Percentiles rank a stretch among this genome's conserved stretches.
Evolutionary conservation across 371 early-diverging fungal genomes (phyloP).

Genomic region (Apophysomyces variabilis): DNA sequence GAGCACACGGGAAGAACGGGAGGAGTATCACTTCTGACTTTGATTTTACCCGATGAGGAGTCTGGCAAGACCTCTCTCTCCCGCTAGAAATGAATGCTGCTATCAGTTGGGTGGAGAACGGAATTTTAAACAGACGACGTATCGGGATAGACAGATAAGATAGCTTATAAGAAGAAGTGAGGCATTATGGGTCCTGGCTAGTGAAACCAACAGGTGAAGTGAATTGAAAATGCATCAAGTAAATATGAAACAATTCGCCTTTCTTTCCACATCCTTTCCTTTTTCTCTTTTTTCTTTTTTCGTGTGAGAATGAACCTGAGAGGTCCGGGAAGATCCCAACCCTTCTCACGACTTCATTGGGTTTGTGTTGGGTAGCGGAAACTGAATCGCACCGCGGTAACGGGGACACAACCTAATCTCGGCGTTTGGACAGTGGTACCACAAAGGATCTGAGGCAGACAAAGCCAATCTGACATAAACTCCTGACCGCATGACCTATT

Average conservation of each 20-base stretch:
- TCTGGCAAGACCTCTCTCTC: neutral
- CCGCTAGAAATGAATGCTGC: neutral
- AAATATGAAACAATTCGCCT: too few relatives aligned
- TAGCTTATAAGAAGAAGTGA: too few relatives aligned
- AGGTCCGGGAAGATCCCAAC: neutral
- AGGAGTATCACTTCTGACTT: constrained; percentile 5
- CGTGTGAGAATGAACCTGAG: constrained; percentile 1
- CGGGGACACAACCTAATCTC: constrained; percentile 10
- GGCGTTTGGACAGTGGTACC: constrained; percentile 10
- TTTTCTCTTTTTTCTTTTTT: too few relatives aligned
- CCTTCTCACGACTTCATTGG: constrained; percentile 9
- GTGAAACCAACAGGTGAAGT: too few relatives aligned
- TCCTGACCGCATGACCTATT: neutral
- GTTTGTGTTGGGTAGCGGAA: constrained; percentile 1
- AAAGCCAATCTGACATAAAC: constrained; percentile 7
- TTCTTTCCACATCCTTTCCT: too few relatives aligned
- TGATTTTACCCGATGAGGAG: constrained; percentile 5
- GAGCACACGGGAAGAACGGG: neutral
- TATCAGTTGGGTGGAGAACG: neutral
- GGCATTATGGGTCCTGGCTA: too few relatives aligned
- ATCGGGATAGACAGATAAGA: constrained; percentile 6
- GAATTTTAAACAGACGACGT: neutral
- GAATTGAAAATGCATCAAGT: too few relatives aligned
- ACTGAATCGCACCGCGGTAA: neutral
- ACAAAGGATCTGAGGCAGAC: constrained; percentile 2